A percentile compares a stretch with the other conserved stretches of the same genome.
phyloP scores from a whole-genome alignment of 495 filamentous ascomycete species.

The Talaromyces borbonicus region DNA sequence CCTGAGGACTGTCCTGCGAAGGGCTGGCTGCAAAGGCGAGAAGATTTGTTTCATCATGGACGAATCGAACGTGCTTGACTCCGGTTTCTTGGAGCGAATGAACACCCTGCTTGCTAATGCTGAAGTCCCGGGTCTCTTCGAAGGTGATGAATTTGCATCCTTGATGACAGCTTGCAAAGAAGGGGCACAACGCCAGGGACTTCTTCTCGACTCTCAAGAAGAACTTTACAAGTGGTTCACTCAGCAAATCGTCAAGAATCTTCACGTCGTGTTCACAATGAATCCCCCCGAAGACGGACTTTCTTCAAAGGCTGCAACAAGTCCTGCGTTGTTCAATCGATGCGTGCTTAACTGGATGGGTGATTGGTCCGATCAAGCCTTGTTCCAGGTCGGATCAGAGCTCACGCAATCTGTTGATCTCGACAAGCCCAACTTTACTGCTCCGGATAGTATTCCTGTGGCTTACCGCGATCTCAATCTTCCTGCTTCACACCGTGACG shows the following conservation, averaged over 20 bases:
- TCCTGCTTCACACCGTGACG: conserved; percentile 80
- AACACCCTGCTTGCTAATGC: conserved; percentile 97
- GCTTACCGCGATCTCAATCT: conserved; percentile 78
- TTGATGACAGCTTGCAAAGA: conserved; percentile 98
- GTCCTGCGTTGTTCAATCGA: conserved; percentile 95
- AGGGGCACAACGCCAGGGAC: conserved; percentile 89
- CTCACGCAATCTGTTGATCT: conserved; percentile 92
- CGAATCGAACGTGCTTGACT: conserved; percentile 96
- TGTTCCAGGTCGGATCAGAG: conserved; percentile 96
- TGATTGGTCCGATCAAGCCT: conserved; percentile 97
- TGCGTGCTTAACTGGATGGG: conserved; percentile 99
- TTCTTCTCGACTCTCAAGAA: conserved; percentile 92
- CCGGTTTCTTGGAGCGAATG: conserved; percentile 97
- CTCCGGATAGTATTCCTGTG: conserved; percentile 87
- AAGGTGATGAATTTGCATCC: conserved; percentile 91
- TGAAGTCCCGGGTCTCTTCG: conserved; percentile 94
- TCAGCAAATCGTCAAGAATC: conserved; percentile 95
- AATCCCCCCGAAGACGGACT: conserved; percentile 96
- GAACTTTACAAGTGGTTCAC: conserved; percentile 99
- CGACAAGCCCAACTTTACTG: conserved; percentile 69
- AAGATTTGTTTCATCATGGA: conserved; percentile 99
- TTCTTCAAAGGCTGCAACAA: conserved; percentile 91
- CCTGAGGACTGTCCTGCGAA: conserved; percentile 80
- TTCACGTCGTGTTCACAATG: conserved; percentile 99
- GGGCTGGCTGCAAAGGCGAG: conserved; percentile 94